Base-by-base conservation (phyloP, 441 rosid species). In the Euphorbia schlechtendalii region DNA sequence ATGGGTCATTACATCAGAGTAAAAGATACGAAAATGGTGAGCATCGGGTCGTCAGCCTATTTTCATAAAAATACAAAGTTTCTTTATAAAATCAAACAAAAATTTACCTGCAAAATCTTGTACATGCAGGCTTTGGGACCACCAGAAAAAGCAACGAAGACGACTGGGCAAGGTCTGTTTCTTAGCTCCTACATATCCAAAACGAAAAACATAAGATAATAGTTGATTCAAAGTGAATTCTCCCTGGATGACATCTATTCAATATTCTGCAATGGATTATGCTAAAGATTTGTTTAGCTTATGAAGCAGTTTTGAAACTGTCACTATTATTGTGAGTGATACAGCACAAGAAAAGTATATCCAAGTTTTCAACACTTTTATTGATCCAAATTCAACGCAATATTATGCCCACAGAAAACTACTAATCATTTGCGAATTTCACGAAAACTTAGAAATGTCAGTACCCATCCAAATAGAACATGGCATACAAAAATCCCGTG, bases 101-200 rank as follows among this genome's bases (percentile, higher is more conserved):
- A 40, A 17, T 57, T 65, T 76, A 76, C 98, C 95, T 93, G 95
- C 64, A 85, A 78, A 34, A 82, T 85, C 82, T 90, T 88, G 80
- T 84, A 82, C 97, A 90, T 77, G 75, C 95, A 88, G 70, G 97
- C 92, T 80, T 93, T 90, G 1, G 96, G 68, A 79, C 87, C 89
- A 0, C 91, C 97, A 71, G 97, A 93, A 73, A 93, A 74, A 34
- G 97, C 84, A 28, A 84, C 77, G 71, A 90, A 87, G 63, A 88
- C 83, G 61, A 88, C 78, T 22, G 98, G 95, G 76, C 87, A 82
- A 45, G 92, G 82, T 80, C 78, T 82, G 21, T 66, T 64, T 80
- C 81, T 84, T 56, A 93, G 72, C 77, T 84, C 89, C 97, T 88
- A 80, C 71, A 72, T 5, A 51, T 57, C 38, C 4, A 69, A 51